A percentile compares a stretch with the other conserved stretches of the same genome.
These are phyloP conservation scores for Chlorella sp. DNA, from an alignment of 139 green algal species.

Conservation along the genomic window DNA sequence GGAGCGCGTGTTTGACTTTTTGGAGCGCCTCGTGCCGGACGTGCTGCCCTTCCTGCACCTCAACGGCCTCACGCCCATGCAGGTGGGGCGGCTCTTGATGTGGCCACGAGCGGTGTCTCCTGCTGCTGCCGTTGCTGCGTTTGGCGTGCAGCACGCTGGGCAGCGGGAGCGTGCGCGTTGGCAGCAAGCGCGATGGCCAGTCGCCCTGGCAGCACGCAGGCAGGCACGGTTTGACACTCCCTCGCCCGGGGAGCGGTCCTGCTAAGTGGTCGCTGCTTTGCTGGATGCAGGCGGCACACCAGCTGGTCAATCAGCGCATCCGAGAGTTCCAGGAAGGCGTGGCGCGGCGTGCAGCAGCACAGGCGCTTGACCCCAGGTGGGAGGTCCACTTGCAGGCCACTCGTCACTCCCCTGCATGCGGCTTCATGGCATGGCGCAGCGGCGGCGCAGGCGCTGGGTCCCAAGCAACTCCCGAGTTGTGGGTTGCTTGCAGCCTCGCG, in stretches of 20 bases:
- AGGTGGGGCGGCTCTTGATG: background rate
- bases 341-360: conserved; percentile 44
- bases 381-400: too few species aligned
- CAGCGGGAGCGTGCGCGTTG: too few species aligned
- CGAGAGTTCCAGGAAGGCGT: conserved; percentile 74
- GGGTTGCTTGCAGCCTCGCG: background rate
- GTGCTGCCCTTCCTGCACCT: conserved; percentile 55
- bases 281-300: conserved; percentile 51
- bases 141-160: too few species aligned
- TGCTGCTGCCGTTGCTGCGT: background rate
- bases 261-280: too few species aligned
- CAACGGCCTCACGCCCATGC: conserved; percentile 29
- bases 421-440: background rate
- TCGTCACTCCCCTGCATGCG: too few species aligned
- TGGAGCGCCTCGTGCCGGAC: conserved; percentile 55
- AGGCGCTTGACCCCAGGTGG: conserved; percentile 25
- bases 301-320: conserved; percentile 72
- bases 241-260: too few species aligned
- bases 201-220: too few species aligned
- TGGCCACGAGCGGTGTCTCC: background rate
- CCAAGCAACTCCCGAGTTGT: too few species aligned
- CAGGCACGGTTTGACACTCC: too few species aligned
- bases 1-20: conserved; percentile 62
- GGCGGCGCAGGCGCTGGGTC: too few species aligned
- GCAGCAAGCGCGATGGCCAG: too few species aligned